Percentiles rank a stretch among this genome's conserved stretches.
phyloP scores from a whole-genome alignment of 352 stramenopile species.

The Globisporangium nunn region DNA sequence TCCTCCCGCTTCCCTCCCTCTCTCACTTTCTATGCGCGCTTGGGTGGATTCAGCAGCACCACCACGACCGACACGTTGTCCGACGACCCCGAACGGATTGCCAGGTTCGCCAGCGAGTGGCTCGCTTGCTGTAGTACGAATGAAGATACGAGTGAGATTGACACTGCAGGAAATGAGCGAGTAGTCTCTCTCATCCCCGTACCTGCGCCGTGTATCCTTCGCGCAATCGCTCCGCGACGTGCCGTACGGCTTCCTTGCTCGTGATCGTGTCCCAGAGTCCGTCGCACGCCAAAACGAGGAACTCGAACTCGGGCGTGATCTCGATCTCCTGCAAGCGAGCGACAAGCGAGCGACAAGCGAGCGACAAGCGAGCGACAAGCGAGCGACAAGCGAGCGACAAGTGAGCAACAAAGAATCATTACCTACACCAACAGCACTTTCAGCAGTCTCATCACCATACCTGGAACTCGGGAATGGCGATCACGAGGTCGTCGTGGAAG shows the following conservation, averaged over 20 bases:
- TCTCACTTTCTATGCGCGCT: slow-evolving; percentile 6
- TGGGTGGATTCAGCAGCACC: slow-evolving; percentile 51
- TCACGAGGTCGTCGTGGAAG: slow-evolving; percentile 84
- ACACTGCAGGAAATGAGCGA: not conserved
- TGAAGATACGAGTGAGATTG: not conserved
- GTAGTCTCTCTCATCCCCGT: not conserved
- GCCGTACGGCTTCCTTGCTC: slow-evolving; percentile 88
- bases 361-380: too few species aligned
- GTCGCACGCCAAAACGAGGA: slow-evolving; percentile 89
- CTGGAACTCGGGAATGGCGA: slow-evolving; percentile 80
- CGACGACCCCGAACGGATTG: slow-evolving; percentile 79
- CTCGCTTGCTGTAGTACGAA: slow-evolving; percentile 49
- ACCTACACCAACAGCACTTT: too few species aligned
- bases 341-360: too few species aligned
- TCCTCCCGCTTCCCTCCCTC: not conserved
- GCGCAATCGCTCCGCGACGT: slow-evolving; percentile 62
- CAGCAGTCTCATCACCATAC: slow-evolving; percentile 2
- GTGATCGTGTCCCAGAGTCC: slow-evolving; percentile 91
- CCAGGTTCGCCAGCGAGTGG: slow-evolving; percentile 77
- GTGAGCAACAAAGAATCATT: too few species aligned
- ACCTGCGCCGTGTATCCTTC: slow-evolving; percentile 68
- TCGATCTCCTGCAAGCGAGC: slow-evolving; percentile 59
- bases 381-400: too few species aligned
- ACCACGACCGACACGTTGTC: slow-evolving; percentile 88
- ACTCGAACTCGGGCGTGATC: slow-evolving; percentile 87